phyloP scores from a whole-genome alignment of 2,329 filamentous ascomycete species.

The Curvularia verruculosa region DNA sequence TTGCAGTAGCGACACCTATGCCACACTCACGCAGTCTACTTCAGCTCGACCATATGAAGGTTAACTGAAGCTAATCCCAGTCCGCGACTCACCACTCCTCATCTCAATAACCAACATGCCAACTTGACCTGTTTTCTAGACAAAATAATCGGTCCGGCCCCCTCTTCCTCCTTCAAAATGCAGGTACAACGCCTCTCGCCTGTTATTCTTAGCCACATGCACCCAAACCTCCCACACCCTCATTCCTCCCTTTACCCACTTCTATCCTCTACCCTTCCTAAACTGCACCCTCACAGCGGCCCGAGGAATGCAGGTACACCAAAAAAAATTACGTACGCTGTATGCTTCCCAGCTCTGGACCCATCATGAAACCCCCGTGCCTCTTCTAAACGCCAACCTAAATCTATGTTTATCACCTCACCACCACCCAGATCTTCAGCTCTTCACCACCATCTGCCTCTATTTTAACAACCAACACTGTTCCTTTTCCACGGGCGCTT shows the following conservation, averaged over 20 bases:
- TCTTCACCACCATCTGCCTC: no score
- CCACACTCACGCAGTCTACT: constrained; percentile 14
- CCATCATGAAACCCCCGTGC: not conserved
- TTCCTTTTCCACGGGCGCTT: not conserved
- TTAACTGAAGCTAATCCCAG: constrained; percentile 28
- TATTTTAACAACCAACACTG: not conserved
- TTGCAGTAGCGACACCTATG: constrained; percentile 17
- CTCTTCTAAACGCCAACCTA: constrained; percentile 5
- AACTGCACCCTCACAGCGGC: constrained; percentile 1
- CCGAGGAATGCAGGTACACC: constrained; percentile 15
- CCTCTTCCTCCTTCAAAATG: constrained; percentile 20
- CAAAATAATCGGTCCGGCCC: constrained; percentile 15
- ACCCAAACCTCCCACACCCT: not conserved
- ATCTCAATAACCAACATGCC: no score
- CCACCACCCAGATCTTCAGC: no score
- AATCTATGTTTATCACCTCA: not conserved
- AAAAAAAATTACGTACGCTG: no score
- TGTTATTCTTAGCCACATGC: constrained; percentile 23
- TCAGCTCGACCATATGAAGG: constrained; percentile 18
- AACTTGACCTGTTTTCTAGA: constrained; percentile 5
- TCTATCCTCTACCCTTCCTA: not conserved
- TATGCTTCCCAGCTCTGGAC: not conserved
- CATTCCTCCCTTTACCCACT: no score
- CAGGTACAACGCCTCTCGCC: constrained; percentile 22
- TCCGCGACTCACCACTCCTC: constrained; percentile 4